Evolutionary conservation across 2,329 filamentous ascomycete genomes (phyloP).

Genomic region (Dothiorella sarmentorum): DNA sequence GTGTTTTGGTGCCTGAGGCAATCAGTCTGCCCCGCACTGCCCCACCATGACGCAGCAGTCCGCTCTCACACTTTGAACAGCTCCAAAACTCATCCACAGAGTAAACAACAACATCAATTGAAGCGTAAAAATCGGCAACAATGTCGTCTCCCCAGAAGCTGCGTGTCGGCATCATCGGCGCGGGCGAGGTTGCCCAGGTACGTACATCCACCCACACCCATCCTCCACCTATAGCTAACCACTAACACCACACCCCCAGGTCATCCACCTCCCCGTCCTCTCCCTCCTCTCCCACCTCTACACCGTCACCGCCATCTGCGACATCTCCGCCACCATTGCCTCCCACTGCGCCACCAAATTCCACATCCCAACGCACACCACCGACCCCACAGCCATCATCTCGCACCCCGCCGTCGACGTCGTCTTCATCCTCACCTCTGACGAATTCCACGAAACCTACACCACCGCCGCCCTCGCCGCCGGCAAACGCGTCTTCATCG

Average conservation of each 20-base stretch:
- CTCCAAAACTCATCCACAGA: not conserved
- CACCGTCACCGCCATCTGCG: conserved; percentile 50
- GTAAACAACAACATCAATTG: not conserved
- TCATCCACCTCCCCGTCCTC: conserved; percentile 21
- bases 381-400: conserved; percentile 43
- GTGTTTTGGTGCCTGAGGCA: not conserved
- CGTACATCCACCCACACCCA: not conserved
- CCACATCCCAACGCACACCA: conserved; percentile 32
- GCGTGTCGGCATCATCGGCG: conserved; percentile 16
- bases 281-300: conserved; percentile 44
- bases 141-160: conserved; percentile 11
- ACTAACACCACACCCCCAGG: not conserved
- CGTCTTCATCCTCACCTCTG: conserved; percentile 52
- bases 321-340: conserved; percentile 45
- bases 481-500: conserved; percentile 57
- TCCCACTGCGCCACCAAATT: conserved; percentile 40
- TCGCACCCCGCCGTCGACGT: conserved; percentile 47
- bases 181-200: conserved; percentile 19
- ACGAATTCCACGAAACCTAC: conserved; percentile 55
- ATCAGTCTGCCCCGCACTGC: not conserved
- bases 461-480: conserved; percentile 51
- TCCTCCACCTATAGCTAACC: not conserved
- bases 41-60: conserved; percentile 9
- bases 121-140: not conserved
- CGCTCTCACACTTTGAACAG: not conserved